Percentiles rank a stretch among this genome's conserved stretches.
Evolutionary conservation across 495 filamentous ascomycete genomes (phyloP).

Genomic region (Neurospora discreta): DNA sequence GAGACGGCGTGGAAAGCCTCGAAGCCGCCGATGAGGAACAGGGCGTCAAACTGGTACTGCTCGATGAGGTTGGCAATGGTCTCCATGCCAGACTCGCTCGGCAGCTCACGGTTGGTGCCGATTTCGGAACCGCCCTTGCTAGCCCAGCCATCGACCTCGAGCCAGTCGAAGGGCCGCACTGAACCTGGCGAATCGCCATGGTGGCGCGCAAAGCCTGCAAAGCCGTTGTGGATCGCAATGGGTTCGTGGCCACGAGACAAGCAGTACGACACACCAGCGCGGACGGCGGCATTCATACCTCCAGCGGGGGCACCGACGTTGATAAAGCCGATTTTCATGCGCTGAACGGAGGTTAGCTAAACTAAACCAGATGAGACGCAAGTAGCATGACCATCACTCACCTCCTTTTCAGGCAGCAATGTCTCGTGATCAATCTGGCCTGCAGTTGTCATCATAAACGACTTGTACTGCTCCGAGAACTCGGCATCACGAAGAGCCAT

Average conservation of each 20-base stretch:
- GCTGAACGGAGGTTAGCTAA: slow-evolving; percentile 35
- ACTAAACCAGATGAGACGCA: background rate
- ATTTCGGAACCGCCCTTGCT: slow-evolving; percentile 96
- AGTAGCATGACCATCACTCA: slow-evolving; percentile 22
- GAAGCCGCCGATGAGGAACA: slow-evolving; percentile 92
- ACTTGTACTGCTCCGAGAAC: slow-evolving; percentile 84
- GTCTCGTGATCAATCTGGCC: slow-evolving; percentile 33
- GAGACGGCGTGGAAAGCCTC: slow-evolving; percentile 91
- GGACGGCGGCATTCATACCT: slow-evolving; percentile 95
- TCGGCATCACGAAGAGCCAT: slow-evolving; percentile 85
- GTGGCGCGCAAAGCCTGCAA: slow-evolving; percentile 87
- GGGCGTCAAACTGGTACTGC: slow-evolving; percentile 75
- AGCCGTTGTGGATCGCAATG: slow-evolving; percentile 90
- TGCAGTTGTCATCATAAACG: slow-evolving; percentile 79
- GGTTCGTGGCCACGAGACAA: slow-evolving; percentile 85
- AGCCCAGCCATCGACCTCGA: slow-evolving; percentile 92
- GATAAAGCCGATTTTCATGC: slow-evolving; percentile 88
- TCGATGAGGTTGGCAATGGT: slow-evolving; percentile 77
- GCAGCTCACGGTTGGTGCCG: slow-evolving; percentile 89
- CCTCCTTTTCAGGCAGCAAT: slow-evolving; percentile 60
- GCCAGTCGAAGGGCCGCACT: slow-evolving; percentile 75
- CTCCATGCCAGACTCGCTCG: slow-evolving; percentile 70
- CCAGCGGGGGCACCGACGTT: slow-evolving; percentile 98
- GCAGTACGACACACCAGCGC: slow-evolving; percentile 93
- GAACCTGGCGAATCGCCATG: slow-evolving; percentile 75